A percentile compares a stretch with the other conserved stretches of the same genome.
Evolutionary conservation across 139 green algal genomes (phyloP).

Genomic region (Chlorella sp.): DNA sequence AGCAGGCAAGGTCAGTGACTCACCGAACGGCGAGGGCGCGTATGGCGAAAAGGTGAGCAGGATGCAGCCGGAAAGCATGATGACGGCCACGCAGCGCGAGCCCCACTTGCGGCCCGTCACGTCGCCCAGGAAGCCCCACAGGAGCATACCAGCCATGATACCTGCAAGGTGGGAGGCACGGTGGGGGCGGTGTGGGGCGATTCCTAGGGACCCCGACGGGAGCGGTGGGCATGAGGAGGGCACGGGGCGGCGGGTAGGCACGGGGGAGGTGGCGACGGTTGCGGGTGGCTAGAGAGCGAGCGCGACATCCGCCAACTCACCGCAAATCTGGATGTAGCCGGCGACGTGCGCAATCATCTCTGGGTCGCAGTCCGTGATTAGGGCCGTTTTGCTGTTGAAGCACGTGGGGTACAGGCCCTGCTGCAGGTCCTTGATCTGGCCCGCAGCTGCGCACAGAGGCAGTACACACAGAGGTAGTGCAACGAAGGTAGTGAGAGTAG

Average conservation of each 20-base stretch:
- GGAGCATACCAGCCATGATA: constrained; percentile 27
- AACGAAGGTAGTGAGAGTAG: too few relatives aligned
- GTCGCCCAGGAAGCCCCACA: constrained; percentile 47
- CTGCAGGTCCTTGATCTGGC: constrained; percentile 11
- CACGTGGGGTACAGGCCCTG: constrained; percentile 11
- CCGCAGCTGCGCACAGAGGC: constrained; percentile 5
- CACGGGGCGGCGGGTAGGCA: too few relatives aligned
- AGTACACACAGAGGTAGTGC: background rate
- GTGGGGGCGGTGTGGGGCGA: too few relatives aligned
- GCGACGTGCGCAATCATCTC: constrained; percentile 9
- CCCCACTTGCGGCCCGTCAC: constrained; percentile 60
- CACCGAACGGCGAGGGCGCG: constrained; percentile 10
- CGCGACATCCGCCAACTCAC: too few relatives aligned
- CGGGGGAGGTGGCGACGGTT: too few relatives aligned
- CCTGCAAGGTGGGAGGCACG: too few relatives aligned
- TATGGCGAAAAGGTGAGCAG: constrained; percentile 42
- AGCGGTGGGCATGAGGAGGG: too few relatives aligned
- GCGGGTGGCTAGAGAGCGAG: too few relatives aligned
- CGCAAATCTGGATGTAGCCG: constrained; percentile 13
- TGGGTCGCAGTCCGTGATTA: constrained; percentile 5
- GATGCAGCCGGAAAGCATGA: constrained; percentile 65
- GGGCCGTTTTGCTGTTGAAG: background rate
- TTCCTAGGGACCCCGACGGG: too few relatives aligned
- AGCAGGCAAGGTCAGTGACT: too few relatives aligned
- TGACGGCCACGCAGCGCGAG: constrained; percentile 37